Evolutionary conservation across 2,329 filamentous ascomycete species (phyloP).

Genomic region (Rugonectria rugulosa): DNA sequence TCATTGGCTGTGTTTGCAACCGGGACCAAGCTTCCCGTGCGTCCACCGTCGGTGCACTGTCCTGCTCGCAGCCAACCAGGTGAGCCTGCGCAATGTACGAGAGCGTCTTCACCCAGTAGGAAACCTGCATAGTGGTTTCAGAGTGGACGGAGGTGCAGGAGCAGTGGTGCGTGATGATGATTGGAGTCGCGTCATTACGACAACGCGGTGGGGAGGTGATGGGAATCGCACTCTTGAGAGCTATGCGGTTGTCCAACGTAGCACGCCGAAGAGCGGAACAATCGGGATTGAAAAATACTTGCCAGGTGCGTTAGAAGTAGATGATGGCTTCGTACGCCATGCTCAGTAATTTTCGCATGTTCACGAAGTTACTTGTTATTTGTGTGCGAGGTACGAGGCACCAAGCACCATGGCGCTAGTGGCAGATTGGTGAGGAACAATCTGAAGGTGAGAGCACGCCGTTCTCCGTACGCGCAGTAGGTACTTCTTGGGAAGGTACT

Average conservation of each 20-base stretch:
- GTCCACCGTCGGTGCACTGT: constrained; percentile 15
- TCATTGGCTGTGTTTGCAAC: constrained; percentile 25
- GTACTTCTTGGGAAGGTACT: background rate
- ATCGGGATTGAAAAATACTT: background rate
- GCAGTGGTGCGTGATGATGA: constrained; percentile 28
- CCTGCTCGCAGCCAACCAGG: constrained; percentile 24
- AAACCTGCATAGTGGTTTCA: constrained; percentile 34
- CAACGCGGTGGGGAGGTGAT: constrained; percentile 9
- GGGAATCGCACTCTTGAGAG: background rate
- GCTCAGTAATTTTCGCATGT: too few species aligned
- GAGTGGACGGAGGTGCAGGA: constrained; percentile 24
- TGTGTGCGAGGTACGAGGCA: too few species aligned
- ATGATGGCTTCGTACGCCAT: too few species aligned
- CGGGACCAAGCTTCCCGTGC: constrained; percentile 28
- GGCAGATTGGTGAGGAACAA: too few species aligned
- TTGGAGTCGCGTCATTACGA: constrained; percentile 31
- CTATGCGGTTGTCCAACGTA: too few species aligned
- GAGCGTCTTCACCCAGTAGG: constrained; percentile 22
- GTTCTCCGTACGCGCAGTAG: too few species aligned
- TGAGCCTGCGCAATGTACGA: constrained; percentile 17
- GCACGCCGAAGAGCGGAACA: background rate
- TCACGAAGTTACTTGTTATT: background rate
- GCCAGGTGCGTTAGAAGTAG: too few species aligned
- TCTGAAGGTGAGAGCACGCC: too few species aligned
- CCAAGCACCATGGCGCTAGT: too few species aligned